A percentile compares a stretch with the other conserved stretches of the same genome.
Conservation (phyloP, 192 early-diverging fungal species). For the Backusella luteola region DNA sequence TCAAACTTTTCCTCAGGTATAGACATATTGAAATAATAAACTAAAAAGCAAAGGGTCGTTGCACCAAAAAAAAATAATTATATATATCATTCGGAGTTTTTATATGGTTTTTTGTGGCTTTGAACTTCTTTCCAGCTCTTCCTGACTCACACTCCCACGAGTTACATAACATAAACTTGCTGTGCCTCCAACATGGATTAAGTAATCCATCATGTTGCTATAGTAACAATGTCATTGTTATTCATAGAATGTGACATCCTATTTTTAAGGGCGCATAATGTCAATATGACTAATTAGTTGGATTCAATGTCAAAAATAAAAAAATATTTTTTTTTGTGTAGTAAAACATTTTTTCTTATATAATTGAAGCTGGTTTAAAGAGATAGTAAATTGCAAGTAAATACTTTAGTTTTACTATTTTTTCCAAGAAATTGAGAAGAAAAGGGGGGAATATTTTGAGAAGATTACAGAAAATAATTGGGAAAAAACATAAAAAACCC, state of each 20-base stretch:
- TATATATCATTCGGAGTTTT: neutral
- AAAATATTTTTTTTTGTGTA: too few relatives aligned
- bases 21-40: neutral
- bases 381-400: too few relatives aligned
- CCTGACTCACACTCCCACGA: slow-evolving; percentile 4
- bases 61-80: neutral
- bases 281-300: neutral
- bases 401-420: too few relatives aligned
- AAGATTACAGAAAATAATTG: too few relatives aligned
- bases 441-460: too few relatives aligned
- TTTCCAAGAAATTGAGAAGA: too few relatives aligned
- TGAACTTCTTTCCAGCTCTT: neutral
- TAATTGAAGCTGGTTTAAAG: too few relatives aligned
- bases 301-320: neutral
- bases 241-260: neutral
- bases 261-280: neutral
- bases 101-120: neutral
- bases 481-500: too few relatives aligned
- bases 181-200: neutral
- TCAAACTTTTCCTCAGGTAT: slow-evolving; percentile 22
- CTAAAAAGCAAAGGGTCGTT: neutral
- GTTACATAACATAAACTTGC: neutral
- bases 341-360: too few relatives aligned
- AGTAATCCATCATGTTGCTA: neutral
- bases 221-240: neutral